A percentile compares a stretch with the other conserved stretches of the same genome.
phyloP scores from a whole-genome alignment of 768 basidiomycete genomes.

The Hericium rajendrae region DNA sequence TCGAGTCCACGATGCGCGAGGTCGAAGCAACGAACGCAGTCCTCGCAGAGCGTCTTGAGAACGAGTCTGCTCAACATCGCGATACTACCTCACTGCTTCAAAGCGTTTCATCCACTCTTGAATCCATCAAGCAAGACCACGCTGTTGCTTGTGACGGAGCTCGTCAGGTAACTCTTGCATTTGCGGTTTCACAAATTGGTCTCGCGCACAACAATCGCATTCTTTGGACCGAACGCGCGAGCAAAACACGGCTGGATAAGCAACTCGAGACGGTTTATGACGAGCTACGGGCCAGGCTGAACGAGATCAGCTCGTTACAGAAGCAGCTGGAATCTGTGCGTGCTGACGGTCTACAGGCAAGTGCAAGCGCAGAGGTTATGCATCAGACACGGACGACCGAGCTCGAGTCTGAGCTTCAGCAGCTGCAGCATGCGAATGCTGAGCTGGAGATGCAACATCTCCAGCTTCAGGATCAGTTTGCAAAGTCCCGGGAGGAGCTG shows the following conservation, averaged over 20 bases:
- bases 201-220: not conserved
- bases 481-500: slow-evolving; percentile 12
- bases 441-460: slow-evolving; percentile 6
- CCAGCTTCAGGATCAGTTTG: slow-evolving; percentile 14
- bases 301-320: slow-evolving; percentile 5
- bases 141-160: not conserved
- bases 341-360: slow-evolving; percentile 2
- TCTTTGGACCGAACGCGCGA: slow-evolving; percentile 1
- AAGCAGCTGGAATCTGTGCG: slow-evolving; percentile 8
- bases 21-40: not conserved
- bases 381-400: slow-evolving; percentile 5
- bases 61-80: not conserved
- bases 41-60: not conserved
- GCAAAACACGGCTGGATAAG: not conserved
- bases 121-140: not conserved
- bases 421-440: slow-evolving; percentile 7
- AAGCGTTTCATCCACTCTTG: not conserved
- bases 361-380: not conserved
- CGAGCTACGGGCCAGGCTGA: slow-evolving; percentile 4
- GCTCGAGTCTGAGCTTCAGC: slow-evolving; percentile 12
- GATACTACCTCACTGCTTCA: not conserved
- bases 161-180: not conserved
- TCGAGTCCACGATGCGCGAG: not conserved
- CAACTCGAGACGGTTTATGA: slow-evolving; percentile 6
- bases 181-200: not conserved